Conservation (phyloP, 371 early-diverging fungal genomes). For the Saksenaea vasiformis region DNA sequence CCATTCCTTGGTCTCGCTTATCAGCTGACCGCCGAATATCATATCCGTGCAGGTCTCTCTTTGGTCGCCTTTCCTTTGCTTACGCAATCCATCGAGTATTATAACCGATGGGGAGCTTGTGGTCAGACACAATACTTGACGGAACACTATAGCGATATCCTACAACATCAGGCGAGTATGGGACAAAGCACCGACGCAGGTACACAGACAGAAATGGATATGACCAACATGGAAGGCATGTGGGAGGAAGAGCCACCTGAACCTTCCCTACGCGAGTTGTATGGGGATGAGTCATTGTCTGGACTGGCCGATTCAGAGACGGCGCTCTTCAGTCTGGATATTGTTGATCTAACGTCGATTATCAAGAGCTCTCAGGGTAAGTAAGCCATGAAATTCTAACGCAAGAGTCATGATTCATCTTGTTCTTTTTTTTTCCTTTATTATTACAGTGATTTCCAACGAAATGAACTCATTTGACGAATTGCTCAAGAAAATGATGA, state of each 20-base stretch:
- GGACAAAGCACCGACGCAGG: conserved; percentile 13
- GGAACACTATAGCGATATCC: conserved; percentile 21
- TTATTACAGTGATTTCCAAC: conserved; percentile 39
- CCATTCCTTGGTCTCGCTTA: conserved; percentile 36
- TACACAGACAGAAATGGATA: conserved; percentile 33
- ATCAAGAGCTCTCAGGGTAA: conserved; percentile 51
- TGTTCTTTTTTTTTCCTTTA: neutral
- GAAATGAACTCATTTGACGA: conserved; percentile 54
- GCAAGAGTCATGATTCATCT: neutral
- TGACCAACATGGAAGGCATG: conserved; percentile 4
- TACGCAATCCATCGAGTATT: conserved; percentile 29
- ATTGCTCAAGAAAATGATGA: conserved; percentile 46
- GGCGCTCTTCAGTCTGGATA: conserved; percentile 42
- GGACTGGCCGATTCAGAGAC: conserved; percentile 19
- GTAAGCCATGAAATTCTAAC: neutral
- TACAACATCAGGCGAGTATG: conserved; percentile 1
- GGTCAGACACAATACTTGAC: conserved; percentile 35
- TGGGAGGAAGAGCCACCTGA: conserved; percentile 25
- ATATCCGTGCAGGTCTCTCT: conserved; percentile 23
- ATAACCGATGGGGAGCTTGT: conserved; percentile 40
- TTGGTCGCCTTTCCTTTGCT: conserved; percentile 37
- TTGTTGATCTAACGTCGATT: conserved; percentile 50
- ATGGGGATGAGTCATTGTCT: conserved; percentile 19
- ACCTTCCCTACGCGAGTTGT: conserved; percentile 26
- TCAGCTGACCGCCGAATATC: conserved; percentile 31